Conservation (phyloP, 2,329 filamentous ascomycete genomes). For the Didymella segeticola region DNA sequence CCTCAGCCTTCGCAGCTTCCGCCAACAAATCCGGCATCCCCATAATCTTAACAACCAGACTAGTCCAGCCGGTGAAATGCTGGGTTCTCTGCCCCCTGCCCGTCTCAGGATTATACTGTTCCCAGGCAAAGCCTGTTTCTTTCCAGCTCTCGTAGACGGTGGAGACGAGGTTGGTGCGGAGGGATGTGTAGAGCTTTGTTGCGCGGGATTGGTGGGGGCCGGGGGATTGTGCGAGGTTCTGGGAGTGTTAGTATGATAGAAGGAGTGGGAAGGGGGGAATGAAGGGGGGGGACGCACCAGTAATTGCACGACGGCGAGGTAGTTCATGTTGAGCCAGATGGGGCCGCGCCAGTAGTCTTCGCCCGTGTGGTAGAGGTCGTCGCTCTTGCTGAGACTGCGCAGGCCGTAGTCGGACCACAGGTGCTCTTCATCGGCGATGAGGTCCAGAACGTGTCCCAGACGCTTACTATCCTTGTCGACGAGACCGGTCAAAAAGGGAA, state of each 20-base stretch:
- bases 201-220: conserved; percentile 75
- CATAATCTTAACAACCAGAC: conserved; percentile 96
- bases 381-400: conserved; percentile 83
- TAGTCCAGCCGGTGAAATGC: conserved; percentile 99
- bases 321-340: conserved; percentile 98
- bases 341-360: conserved; percentile 99
- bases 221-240: conserved; percentile 68
- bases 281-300: conserved; percentile 54
- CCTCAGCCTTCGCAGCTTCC: no score
- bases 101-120: conserved; percentile 95
- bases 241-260: conserved; percentile 17
- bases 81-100: conserved; percentile 93
- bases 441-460: conserved; percentile 75
- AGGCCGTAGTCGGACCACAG: conserved; percentile 93
- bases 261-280: neutral
- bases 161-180: conserved; percentile 84
- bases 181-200: conserved; percentile 73
- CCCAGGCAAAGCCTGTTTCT: conserved; percentile 95
- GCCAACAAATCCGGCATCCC: conserved; percentile 76
- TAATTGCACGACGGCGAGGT: conserved; percentile 80
- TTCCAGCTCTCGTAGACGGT: conserved; percentile 90
- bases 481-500: conserved; percentile 88
- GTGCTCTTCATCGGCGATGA: conserved; percentile 81
- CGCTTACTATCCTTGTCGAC: conserved; percentile 75
- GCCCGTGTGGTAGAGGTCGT: conserved; percentile 82